Base-by-base conservation (phyloP, 2,329 filamentous ascomycete species). In the Colletotrichum lindemuthianum region DNA sequence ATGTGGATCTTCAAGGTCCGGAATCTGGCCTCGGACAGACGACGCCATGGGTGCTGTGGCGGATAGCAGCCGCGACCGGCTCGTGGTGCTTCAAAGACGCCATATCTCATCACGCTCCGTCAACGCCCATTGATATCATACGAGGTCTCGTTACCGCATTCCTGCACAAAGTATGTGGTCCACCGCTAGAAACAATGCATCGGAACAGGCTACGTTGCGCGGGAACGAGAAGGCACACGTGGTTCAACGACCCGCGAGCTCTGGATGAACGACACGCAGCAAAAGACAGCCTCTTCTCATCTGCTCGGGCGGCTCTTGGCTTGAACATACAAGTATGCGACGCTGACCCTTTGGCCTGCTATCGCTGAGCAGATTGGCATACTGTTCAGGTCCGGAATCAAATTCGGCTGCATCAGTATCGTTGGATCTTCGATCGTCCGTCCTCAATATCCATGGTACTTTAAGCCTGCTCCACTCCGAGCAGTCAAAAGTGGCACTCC, bases 401-500 rank as follows among this genome's bases (percentile, higher is more conserved):
- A 57, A 65, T 43, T 41, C 15, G 51, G 47, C 47, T 47, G 58
- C 58, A 61, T 37, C 61, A 61, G 58, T 51, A 57, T 61, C 55
- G 47, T 65, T 52, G 45, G 51, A 65, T 61, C 51, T 65, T 52
- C 58, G 61, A 65, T 65, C 58, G 36, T 52, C 52, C 47, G 51
- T 65, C 41, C 41, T 47, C 61, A 61, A 56, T 54, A 50, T 32
- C 58, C 61, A 56, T 56, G 47, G 40, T 52, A 56, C 51, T 51
- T 37, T n/a, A 51, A 47, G 44, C 37, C 52, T 15, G 58, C 51
- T 48, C 61, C 61, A 65, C 61, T 39, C 34, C 37, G 54, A 15
- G 51, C 58, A 65, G 57, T 61, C 61, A 61, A 65, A 61, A 61
- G 58, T 65, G 61, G 58, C 52, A 49, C 51, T 44, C 32, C 37